Percentiles rank a stretch among this genome's conserved stretches.
Evolutionary conservation across 306 rosid species (phyloP).

Genomic region (Cucumis melo): DNA sequence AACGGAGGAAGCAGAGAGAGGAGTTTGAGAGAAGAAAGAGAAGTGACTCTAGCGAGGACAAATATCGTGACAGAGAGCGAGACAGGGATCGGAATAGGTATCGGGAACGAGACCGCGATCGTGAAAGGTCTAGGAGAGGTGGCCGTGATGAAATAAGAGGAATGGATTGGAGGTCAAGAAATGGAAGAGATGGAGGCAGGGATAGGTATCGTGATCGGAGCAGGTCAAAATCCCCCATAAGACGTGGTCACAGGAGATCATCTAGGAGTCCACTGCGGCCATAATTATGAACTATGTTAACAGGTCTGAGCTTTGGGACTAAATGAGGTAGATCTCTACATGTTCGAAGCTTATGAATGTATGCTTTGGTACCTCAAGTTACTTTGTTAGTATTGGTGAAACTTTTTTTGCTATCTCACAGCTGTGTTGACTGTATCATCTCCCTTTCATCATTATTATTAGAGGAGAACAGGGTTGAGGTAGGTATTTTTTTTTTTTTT

Average conservation of each 20-base stretch:
- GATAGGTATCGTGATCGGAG: constrained; percentile 66
- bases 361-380: constrained; percentile 44
- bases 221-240: constrained; percentile 85
- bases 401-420: constrained; percentile 65
- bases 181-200: constrained; percentile 76
- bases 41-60: constrained; percentile 74
- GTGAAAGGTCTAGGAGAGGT: constrained; percentile 67
- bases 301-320: constrained; percentile 70
- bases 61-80: constrained; percentile 46
- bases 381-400: constrained; percentile 61
- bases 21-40: constrained; percentile 50
- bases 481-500: constrained; percentile 42
- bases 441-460: constrained; percentile 70
- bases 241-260: constrained; percentile 56
- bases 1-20: constrained; percentile 74
- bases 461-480: constrained; percentile 84
- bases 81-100: constrained; percentile 66
- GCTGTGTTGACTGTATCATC: constrained; percentile 79
- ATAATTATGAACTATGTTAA: constrained; percentile 48
- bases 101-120: constrained; percentile 57
- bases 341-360: constrained; percentile 58
- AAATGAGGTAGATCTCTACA: constrained; percentile 76
- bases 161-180: constrained; percentile 54
- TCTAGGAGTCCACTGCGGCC: constrained; percentile 66
- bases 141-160: constrained; percentile 65